Base-by-base conservation (phyloP, 106 monocot genomes). In the Alisma plantagoaquatica region DNA sequence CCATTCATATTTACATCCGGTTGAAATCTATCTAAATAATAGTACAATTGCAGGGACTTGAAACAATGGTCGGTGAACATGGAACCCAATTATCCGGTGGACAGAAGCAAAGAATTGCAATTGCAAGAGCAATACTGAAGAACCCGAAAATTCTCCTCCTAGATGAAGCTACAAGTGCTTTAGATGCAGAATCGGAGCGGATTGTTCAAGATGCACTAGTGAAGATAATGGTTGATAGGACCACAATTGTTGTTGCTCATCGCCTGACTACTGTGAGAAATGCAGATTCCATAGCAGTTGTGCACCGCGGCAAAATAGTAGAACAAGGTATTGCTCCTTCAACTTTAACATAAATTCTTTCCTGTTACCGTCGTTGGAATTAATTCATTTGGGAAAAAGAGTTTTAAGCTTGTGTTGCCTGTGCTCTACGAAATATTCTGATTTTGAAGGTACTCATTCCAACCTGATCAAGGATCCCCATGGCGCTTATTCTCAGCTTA, bases 31-130 rank as follows among this genome's bases (percentile, higher is more conserved):
- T n/a, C n/a, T n/a, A n/a, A n/a, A n/a, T n/a, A n/a, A n/a, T n/a
- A n/a, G n/a, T n/a, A n/a, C n/a, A n/a, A n/a, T n/a, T 31, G 11
- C 46, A 91, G 84, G 90, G 90, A 5, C 65, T 91, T 3, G 80
- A 84, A 8, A 91, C 90, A 23, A 69, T 69, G 77, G 90, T 91
- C 31, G 90, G 90, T 0, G 90, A 91, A 48, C 77, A 72, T 42
- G 90, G 90, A 18, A 83, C 71, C 2, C 80, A 84, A 26, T 69
- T 87, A 2, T 87, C 87, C 2, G 89, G 89, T 27, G 88, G 88
- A 19, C 88, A 89, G 60, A 89, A 89, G 41, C 87, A 83, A 60
- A 66, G 88, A 33, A 83, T 88, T 59, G 88, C 89, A 22, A 90
- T 83, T 59, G 79, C 89, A 4, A 79, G 89, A 49, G 79, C 71